Evolutionary conservation across 768 basidiomycete species (phyloP).

Genomic region (Boletus sensibilis): DNA sequence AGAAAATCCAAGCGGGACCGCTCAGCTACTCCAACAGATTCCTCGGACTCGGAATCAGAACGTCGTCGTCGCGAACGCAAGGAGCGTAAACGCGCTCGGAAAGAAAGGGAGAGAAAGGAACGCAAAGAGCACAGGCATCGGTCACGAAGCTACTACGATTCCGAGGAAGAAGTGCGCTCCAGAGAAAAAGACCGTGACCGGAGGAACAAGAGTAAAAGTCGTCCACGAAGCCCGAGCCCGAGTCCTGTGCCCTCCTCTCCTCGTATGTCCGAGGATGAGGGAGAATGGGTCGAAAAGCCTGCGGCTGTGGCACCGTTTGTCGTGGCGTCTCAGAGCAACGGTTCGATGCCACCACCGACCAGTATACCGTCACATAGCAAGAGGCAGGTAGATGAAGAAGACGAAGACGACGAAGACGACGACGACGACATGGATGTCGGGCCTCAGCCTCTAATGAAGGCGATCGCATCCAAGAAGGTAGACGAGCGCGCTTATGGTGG

Average conservation of each 20-base stretch:
- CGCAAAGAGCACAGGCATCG: conserved; percentile 38
- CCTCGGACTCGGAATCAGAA: conserved; percentile 54
- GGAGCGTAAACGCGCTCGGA: conserved; percentile 55
- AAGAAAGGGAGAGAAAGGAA: conserved; percentile 46
- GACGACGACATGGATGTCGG: conserved; percentile 73
- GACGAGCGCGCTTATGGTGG: conserved; percentile 89
- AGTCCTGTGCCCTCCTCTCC: conserved; percentile 32
- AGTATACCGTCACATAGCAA: conserved; percentile 17
- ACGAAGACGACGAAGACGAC: conserved; percentile 32
- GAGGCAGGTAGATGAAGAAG: conserved; percentile 21
- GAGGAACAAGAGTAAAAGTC: conserved; percentile 34
- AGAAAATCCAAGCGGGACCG: conserved; percentile 62
- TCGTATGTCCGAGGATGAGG: conserved; percentile 43
- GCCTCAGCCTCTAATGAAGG: conserved; percentile 61
- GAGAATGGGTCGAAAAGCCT: conserved; percentile 71
- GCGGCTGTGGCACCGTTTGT: conserved; percentile 30
- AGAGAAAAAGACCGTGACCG: conserved; percentile 27
- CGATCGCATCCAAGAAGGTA: conserved; percentile 47
- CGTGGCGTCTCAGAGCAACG: conserved; percentile 19
- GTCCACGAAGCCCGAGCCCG: conserved; percentile 34
- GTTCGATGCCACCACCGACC: conserved; percentile 25
- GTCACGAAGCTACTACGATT: conserved; percentile 36
- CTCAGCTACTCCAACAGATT: conserved; percentile 43
- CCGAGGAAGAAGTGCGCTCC: conserved; percentile 36
- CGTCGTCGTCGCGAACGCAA: conserved; percentile 57